A percentile compares a stretch with the other conserved stretches of the same genome.
These are phyloP conservation scores for Fusarium miscanthi DNA, from an alignment of 2,329 filamentous ascomycete species.

Conservation along the genomic window DNA sequence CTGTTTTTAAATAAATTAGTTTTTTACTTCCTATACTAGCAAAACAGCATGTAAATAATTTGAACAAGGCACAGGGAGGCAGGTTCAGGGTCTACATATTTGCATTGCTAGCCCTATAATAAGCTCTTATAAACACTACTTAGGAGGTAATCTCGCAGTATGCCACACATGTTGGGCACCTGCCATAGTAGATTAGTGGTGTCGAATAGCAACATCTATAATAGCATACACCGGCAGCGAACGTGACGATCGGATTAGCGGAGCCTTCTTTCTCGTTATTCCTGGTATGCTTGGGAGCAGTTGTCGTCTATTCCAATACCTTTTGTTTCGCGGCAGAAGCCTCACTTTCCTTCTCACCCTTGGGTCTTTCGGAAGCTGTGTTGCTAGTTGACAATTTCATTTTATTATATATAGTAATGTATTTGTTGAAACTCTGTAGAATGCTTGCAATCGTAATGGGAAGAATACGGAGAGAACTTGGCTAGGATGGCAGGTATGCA, in stretches of 20 bases:
- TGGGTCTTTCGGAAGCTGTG: too few species aligned
- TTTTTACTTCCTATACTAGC: too few species aligned
- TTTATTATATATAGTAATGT: not conserved
- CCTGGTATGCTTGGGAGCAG: fast-evolving
- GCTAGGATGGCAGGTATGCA: not conserved
- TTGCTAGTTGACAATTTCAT: too few species aligned
- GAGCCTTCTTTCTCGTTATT: fast-evolving
- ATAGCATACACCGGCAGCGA: not conserved
- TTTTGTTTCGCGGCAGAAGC: not conserved
- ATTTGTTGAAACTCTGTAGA: fast-evolving
- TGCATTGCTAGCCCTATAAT: fast-evolving
- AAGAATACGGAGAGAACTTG: fast-evolving
- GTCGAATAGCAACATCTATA: not conserved
- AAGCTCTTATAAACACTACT: fast-evolving
- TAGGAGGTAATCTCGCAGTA: not conserved
- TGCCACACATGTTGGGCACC: too few species aligned
- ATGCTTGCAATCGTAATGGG: fast-evolving
- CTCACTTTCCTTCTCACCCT: too few species aligned
- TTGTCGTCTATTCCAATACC: too few species aligned
- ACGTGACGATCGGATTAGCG: fast-evolving
- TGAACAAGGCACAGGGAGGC: too few species aligned
- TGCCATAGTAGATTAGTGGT: not conserved
- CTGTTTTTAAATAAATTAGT: too few species aligned
- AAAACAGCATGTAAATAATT: too few species aligned
- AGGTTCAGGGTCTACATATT: fast-evolving